phyloP scores from a whole-genome alignment of 768 basidiomycete species.

The Tulasnella sp. region DNA sequence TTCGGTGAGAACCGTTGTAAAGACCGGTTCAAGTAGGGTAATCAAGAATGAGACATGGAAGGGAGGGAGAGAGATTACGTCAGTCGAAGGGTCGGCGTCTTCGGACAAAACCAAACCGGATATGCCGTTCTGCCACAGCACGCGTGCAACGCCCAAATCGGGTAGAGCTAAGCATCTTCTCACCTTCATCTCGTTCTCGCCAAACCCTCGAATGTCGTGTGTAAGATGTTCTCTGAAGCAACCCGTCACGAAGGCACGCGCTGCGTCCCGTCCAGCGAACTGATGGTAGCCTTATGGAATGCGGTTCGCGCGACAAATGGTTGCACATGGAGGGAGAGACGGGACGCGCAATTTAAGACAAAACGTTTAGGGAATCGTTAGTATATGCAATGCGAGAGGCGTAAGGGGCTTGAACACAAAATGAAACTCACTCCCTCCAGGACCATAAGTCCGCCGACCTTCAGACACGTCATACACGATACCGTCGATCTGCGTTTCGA shows the following conservation, averaged over 20 bases:
- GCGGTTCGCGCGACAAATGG: not conserved
- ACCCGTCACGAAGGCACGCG: constrained; percentile 87
- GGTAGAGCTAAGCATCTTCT: constrained; percentile 35
- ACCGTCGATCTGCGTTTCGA: constrained; percentile 66
- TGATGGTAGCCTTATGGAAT: constrained; percentile 37
- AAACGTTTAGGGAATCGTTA: not conserved
- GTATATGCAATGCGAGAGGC: not conserved
- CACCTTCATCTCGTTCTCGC: constrained; percentile 66
- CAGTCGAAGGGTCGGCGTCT: not conserved
- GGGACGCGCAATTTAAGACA: not conserved
- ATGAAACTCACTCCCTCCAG: constrained; percentile 54
- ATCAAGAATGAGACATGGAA: not conserved
- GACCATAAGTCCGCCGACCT: constrained; percentile 73
- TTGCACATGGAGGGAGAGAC: not conserved
- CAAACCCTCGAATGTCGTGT: constrained; percentile 82
- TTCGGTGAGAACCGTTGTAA: too few relatives aligned
- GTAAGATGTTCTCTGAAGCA: constrained; percentile 90
- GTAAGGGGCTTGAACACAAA: not conserved
- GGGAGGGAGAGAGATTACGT: not conserved
- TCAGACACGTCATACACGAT: constrained; percentile 90
- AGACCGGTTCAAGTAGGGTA: not conserved
- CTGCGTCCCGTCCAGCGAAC: constrained; percentile 77
- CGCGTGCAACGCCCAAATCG: too few relatives aligned
- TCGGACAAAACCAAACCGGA: not conserved
- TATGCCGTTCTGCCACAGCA: not conserved